A percentile compares a stretch with the other conserved stretches of the same genome.
Conservation (phyloP, 2,329 filamentous ascomycete genomes). For the Aureobasidium sp. region DNA sequence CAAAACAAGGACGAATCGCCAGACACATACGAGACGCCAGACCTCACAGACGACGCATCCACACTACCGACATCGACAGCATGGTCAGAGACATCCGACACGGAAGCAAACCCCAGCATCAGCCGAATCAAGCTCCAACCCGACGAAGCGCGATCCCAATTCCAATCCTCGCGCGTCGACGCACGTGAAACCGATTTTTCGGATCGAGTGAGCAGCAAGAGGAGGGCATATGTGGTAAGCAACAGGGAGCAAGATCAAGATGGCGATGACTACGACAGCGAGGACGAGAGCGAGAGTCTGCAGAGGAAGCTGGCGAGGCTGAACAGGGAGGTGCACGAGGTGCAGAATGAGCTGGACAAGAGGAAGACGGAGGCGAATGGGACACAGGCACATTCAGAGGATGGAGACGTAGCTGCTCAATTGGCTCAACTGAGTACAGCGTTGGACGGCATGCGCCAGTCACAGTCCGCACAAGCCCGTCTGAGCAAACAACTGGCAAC, state of each 20-base stretch:
- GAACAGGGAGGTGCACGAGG: conserved; percentile 68
- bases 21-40: conserved; percentile 94
- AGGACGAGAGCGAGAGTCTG: conserved; percentile 71
- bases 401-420: conserved; percentile 37
- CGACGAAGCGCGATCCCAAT: conserved; percentile 71
- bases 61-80: conserved; percentile 51
- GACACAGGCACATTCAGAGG: conserved; percentile 38
- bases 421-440: conserved; percentile 15
- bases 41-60: conserved; percentile 82
- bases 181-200: conserved; percentile 79
- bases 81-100: conserved; percentile 37
- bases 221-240: conserved; percentile 73
- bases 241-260: conserved; percentile 40
- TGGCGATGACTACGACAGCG: conserved; percentile 63
- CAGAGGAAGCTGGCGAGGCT: conserved; percentile 74
- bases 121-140: conserved; percentile 70
- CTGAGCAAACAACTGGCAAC: conserved; percentile 12
- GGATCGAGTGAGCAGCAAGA: conserved; percentile 74
- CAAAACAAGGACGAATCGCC: conserved; percentile 48
- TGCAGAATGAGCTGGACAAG: conserved; percentile 52
- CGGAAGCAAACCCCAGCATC: conserved; percentile 45
- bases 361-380: conserved; percentile 19
- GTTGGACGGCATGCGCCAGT: conserved; percentile 15
- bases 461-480: conserved; percentile 16
- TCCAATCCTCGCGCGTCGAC: conserved; percentile 68